phyloP scores from a whole-genome alignment of 345 rosid species.

The Eucalyptus pauciflora region DNA sequence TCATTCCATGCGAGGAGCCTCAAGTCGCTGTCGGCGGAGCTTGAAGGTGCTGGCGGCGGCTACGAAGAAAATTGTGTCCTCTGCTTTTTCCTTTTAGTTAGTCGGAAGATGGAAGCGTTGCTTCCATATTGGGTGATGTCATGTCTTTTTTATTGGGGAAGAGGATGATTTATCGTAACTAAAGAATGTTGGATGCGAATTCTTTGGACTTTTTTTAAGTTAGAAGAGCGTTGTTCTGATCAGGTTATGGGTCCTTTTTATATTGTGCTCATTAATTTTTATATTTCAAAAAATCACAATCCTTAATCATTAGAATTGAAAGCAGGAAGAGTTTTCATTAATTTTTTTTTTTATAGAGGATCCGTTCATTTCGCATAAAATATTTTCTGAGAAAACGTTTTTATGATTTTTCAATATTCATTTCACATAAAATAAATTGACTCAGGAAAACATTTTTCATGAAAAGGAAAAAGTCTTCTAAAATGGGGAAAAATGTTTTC shows the following conservation, averaged over 20 bases:
- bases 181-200: background rate
- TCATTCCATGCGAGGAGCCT: background rate
- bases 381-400: accelerated
- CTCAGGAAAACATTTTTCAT: no score
- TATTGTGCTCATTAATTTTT: background rate
- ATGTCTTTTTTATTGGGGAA: background rate
- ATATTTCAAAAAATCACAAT: background rate
- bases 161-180: background rate
- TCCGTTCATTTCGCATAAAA: accelerated
- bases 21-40: background rate
- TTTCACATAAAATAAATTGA: no score
- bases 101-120: background rate
- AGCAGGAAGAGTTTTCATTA: background rate
- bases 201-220: background rate
- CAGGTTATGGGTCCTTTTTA: background rate
- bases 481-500: no score
- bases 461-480: no score
- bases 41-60: background rate
- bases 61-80: background rate
- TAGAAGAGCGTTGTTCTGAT: background rate
- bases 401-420: no score
- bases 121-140: background rate
- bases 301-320: background rate
- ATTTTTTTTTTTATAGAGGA: accelerated
- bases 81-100: background rate